Evolutionary conservation across 495 filamentous ascomycete genomes (phyloP).

Genomic region (Penicillium bialowiezense): DNA sequence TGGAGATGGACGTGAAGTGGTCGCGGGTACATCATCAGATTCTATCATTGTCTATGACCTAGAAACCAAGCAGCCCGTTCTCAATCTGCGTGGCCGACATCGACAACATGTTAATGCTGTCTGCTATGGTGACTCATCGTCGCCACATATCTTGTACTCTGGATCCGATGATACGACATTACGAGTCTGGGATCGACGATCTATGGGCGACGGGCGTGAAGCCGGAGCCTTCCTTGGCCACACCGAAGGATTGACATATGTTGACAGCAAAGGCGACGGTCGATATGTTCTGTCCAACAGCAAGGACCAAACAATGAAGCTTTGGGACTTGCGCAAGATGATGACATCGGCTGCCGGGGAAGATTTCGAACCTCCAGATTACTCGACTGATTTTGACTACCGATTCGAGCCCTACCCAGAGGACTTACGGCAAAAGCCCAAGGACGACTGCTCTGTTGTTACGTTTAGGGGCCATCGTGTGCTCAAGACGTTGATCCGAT

Average conservation of each 20-base stretch:
- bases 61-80: slow-evolving; percentile 67
- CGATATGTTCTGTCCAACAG: slow-evolving; percentile 90
- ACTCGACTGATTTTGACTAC: slow-evolving; percentile 80
- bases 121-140: slow-evolving; percentile 85
- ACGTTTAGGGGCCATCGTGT: slow-evolving; percentile 90
- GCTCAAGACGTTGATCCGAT: slow-evolving; percentile 84
- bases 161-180: slow-evolving; percentile 72
- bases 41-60: slow-evolving; percentile 94
- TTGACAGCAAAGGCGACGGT: slow-evolving; percentile 95
- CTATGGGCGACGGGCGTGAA: slow-evolving; percentile 80
- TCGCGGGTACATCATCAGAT: slow-evolving; percentile 77
- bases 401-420: slow-evolving; percentile 67
- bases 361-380: slow-evolving; percentile 48
- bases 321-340: slow-evolving; percentile 91
- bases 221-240: slow-evolving; percentile 93
- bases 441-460: slow-evolving; percentile 86
- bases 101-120: slow-evolving; percentile 93
- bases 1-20: slow-evolving; percentile 85
- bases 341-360: slow-evolving; percentile 67
- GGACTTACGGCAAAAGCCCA: slow-evolving; percentile 65
- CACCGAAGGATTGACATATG: slow-evolving; percentile 90
- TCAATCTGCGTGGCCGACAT: slow-evolving; percentile 71
- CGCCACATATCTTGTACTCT: slow-evolving; percentile 93
- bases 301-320: slow-evolving; percentile 96
- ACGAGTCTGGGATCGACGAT: slow-evolving; percentile 94